Percentiles rank a stretch among this genome's conserved stretches.
phyloP scores from a whole-genome alignment of 2,329 filamentous ascomycete species.

The Davidsoniella neocaledoniae region DNA sequence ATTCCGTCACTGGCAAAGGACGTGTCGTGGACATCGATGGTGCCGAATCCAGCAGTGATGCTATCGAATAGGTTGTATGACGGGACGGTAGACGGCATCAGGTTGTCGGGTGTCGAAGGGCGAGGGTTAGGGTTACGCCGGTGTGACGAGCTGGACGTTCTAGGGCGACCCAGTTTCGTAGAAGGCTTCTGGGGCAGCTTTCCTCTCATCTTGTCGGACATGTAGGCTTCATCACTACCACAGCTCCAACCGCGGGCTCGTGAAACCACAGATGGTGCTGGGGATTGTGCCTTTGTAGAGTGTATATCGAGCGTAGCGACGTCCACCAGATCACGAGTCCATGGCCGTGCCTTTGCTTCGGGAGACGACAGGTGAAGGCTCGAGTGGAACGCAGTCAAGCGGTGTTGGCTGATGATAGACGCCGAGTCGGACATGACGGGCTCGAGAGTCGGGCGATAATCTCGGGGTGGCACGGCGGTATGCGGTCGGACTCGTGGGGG shows the following conservation, averaged over 20 bases:
- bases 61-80: conserved; percentile 7
- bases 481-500: conserved; percentile 1
- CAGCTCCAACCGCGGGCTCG: conserved; percentile 8
- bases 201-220: conserved; percentile 5
- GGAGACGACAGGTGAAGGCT: not conserved
- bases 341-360: not conserved
- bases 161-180: not conserved
- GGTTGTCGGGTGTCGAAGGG: conserved; percentile 5
- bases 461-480: conserved; percentile 6
- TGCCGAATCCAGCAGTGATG: conserved; percentile 8
- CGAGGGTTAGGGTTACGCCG: not conserved
- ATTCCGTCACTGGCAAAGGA: not conserved
- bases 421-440: conserved; percentile 8
- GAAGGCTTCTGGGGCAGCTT: conserved; percentile 1
- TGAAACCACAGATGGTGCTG: conserved; percentile 2
- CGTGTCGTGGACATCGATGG: conserved; percentile 1
- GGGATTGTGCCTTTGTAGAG: conserved; percentile 1
- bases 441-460: not conserved
- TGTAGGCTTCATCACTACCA: not conserved
- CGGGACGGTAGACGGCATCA: not conserved
- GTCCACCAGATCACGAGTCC: conserved; percentile 10
- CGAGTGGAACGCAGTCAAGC: conserved; percentile 10
- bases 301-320: conserved; percentile 4
- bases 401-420: conserved; percentile 11
- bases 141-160: not conserved